Conservation (phyloP, 208 protist genomes). For the Trypanosomatidae sp. region DNA sequence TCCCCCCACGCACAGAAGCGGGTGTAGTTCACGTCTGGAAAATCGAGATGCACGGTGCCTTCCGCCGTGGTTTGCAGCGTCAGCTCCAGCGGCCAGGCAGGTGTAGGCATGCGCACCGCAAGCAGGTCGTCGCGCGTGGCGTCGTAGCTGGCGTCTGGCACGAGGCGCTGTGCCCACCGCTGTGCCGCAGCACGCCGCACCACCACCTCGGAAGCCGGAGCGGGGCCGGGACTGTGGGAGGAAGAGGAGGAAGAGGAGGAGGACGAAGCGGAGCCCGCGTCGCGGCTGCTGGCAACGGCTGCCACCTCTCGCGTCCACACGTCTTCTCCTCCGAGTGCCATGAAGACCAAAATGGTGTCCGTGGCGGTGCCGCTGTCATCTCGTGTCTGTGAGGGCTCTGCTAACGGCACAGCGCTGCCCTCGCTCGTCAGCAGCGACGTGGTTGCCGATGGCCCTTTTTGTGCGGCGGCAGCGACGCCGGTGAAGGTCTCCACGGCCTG, state of each 20-base stretch:
- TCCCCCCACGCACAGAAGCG: slow-evolving; percentile 13
- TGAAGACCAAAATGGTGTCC: slow-evolving; percentile 17
- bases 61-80: slow-evolving; percentile 20
- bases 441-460: too few species aligned
- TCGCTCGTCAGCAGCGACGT: too few species aligned
- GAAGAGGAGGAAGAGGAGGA: background rate
- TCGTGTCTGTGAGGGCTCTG: too few species aligned
- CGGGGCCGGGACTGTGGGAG: background rate
- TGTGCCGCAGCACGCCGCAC: slow-evolving; percentile 5
- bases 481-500: too few species aligned
- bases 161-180: slow-evolving; percentile 18
- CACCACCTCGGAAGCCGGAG: background rate
- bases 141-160: slow-evolving; percentile 19
- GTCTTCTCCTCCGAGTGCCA: slow-evolving; percentile 24
- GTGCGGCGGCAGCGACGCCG: too few species aligned
- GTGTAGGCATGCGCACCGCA: slow-evolving; percentile 25
- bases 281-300: too few species aligned
- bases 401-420: too few species aligned
- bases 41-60: slow-evolving; percentile 22
- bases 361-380: background rate
- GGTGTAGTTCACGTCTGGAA: slow-evolving; percentile 24
- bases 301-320: slow-evolving; percentile 1
- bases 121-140: slow-evolving; percentile 22
- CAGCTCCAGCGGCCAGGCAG: slow-evolving; percentile 16
- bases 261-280: background rate